A percentile compares a stretch with the other conserved stretches of the same genome.
Evolutionary conservation across 2,329 filamentous ascomycete species (phyloP).

Genomic region (Neofusicoccum kwambonambiense): DNA sequence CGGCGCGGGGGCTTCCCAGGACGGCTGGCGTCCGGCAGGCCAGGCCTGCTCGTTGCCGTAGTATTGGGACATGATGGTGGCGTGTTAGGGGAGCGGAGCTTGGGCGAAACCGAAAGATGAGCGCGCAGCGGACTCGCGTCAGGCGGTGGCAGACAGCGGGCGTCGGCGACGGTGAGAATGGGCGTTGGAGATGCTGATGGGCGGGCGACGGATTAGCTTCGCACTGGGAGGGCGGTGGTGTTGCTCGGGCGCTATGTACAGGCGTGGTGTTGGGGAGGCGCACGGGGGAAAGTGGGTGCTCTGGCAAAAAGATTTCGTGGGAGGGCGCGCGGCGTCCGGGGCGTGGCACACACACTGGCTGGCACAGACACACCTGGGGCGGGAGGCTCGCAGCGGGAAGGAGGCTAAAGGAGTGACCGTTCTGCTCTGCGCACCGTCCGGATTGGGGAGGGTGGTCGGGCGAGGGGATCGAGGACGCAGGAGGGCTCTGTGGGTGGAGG

Average conservation of each 20-base stretch:
- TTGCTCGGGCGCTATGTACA: constrained; percentile 17
- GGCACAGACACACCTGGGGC: neutral
- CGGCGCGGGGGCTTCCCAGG: constrained; percentile 72
- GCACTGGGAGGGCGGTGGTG: constrained; percentile 12
- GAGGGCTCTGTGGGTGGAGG: neutral
- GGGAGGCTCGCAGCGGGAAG: neutral
- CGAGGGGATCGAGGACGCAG: neutral
- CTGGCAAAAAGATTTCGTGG: constrained; percentile 19
- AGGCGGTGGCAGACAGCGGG: constrained; percentile 6
- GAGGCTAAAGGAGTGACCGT: constrained; percentile 18
- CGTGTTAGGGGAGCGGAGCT: constrained; percentile 13
- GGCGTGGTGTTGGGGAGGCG: constrained; percentile 18
- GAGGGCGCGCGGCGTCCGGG: constrained; percentile 12
- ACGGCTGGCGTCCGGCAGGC: constrained; percentile 62
- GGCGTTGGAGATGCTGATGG: too few species aligned
- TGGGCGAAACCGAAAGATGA: neutral
- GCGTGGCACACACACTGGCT: constrained; percentile 9
- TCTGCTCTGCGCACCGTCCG: constrained; percentile 16
- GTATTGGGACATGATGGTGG: constrained; percentile 48
- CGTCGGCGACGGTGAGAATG: too few species aligned
- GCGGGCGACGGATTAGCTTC: constrained; percentile 8
- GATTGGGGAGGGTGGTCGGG: constrained; percentile 6
- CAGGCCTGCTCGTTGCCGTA: constrained; percentile 63
- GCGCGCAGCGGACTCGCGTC: neutral
- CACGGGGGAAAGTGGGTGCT: constrained; percentile 18